Conservation (phyloP, 768 basidiomycete genomes). For the Coprinopsis strossmayeri region DNA sequence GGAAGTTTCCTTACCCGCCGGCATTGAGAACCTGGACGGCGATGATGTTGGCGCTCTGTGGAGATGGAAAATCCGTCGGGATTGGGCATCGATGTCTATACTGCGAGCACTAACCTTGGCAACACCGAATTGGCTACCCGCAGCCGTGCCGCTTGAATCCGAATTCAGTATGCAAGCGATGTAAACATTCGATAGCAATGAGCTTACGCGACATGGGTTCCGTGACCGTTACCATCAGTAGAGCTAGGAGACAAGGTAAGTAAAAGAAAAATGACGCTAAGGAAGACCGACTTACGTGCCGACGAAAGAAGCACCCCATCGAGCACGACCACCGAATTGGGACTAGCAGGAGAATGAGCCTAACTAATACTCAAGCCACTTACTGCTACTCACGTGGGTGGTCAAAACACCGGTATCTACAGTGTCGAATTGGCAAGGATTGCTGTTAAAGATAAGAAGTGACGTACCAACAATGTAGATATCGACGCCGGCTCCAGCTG, state of each 20-base stretch:
- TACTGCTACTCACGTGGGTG: slow-evolving; percentile 14
- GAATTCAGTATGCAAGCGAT: not conserved
- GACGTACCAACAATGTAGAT: slow-evolving; percentile 30
- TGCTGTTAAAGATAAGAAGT: not conserved
- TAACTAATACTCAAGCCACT: not conserved
- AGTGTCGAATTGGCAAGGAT: not conserved
- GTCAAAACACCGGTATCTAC: slow-evolving; percentile 19
- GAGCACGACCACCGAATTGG: slow-evolving; percentile 34
- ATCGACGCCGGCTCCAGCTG: slow-evolving; percentile 25
- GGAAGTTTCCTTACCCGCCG: slow-evolving; percentile 20
- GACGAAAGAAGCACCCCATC: slow-evolving; percentile 30
- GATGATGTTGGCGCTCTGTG: slow-evolving; percentile 19
- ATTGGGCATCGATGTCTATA: too few species aligned
- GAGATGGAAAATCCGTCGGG: too few species aligned
- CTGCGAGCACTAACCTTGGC: too few species aligned
- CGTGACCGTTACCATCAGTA: slow-evolving; percentile 32
- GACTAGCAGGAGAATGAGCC: slow-evolving; percentile 13
- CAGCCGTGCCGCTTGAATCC: slow-evolving; percentile 18
- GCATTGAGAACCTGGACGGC: slow-evolving; percentile 35
- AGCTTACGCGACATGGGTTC: slow-evolving; percentile 28
- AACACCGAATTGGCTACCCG: slow-evolving; percentile 19
- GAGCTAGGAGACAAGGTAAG: not conserved
- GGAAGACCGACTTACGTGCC: slow-evolving; percentile 13
- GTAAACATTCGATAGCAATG: not conserved
- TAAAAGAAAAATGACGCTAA: not conserved